These are phyloP conservation scores for Colletotrichum sp. DNA, from an alignment of 2,329 filamentous ascomycete species.

Conservation along the genomic window DNA sequence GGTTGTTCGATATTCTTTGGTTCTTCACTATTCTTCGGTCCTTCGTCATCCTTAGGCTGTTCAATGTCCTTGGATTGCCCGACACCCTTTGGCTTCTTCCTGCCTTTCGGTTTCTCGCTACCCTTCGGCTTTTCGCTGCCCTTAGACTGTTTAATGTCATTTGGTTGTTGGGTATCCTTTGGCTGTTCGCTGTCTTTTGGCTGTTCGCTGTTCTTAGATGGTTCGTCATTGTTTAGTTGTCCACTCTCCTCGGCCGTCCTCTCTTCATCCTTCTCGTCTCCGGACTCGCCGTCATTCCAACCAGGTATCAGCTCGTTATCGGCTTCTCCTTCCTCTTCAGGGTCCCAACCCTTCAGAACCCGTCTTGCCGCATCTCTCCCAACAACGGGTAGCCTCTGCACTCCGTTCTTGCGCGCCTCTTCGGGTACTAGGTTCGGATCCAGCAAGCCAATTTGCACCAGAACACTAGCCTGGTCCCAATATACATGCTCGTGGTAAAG, in stretches of 20 bases:
- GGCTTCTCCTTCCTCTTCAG: conserved; percentile 45
- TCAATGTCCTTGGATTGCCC: not conserved
- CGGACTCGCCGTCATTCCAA: conserved; percentile 31
- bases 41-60: not conserved
- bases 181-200: not conserved
- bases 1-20: not conserved
- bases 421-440: conserved; percentile 43
- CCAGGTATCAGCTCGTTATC: conserved; percentile 45
- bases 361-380: conserved; percentile 43
- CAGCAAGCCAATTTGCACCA: conserved; percentile 64
- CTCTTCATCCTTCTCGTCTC: not conserved
- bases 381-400: conserved; percentile 42
- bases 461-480: conserved; percentile 68
- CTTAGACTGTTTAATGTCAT: not conserved
- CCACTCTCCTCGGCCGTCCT: not conserved
- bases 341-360: conserved; percentile 35
- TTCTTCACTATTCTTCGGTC: not conserved
- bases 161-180: not conserved
- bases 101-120: not conserved
- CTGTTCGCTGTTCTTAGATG: not conserved
- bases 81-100: not conserved
- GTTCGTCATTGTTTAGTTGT: not conserved
- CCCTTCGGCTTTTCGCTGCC: not conserved
- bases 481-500: conserved; percentile 68
- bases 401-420: conserved; percentile 35